Base-by-base conservation (phyloP, 441 rosid species). In the Pelargonium myrrhifolium region DNA sequence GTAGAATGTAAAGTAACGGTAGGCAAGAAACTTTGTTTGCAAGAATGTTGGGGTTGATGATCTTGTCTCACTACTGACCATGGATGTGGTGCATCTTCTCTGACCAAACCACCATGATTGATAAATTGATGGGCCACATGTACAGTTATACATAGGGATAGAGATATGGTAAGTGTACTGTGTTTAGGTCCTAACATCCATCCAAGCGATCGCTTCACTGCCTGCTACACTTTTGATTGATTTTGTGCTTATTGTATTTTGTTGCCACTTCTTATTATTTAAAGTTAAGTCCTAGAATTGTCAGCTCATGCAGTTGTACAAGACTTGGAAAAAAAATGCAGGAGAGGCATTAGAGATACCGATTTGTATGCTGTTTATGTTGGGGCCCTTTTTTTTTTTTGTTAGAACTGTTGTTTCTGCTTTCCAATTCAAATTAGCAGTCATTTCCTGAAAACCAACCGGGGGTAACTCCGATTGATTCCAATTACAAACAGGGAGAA, bases 61-160 rank as follows among this genome's bases (percentile, higher is more conserved):
- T 24, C 39, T 40, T 69, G 69, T 31, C 37, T 31, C 5, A 7
- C 17, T 67, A 71, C 65, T 72, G 71, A 56, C 47, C 65, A 31
- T 42, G 65, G 9, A 51, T 15, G 67, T 72, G 68, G 76, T 58
- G 42, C 58, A 66, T 71, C 74, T 67, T 72, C 37, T 67, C 68
- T 62, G 64, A n/a, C n/a, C n/a, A n/a, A n/a, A 75, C 77, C 64
- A 43, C 77, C 65, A 42, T 64, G 68, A 45, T 65, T 61, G 18
- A 55, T 74, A 64, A 65, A 39, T 74, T 72, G 80, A 49, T 72
- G 76, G 77, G 79, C 63, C 60, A 21, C 68, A 14, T 77, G 83
- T 79, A 82, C 71, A 79, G 83, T 69, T 72, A 63, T 65, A 72
- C 68, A 51, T 47, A 75, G 81, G 70, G 69, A 39, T 62, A 47